Evolutionary conservation across 1,284 basidiomycete genomes (phyloP).

Genomic region (Trichosporon sp.): DNA sequence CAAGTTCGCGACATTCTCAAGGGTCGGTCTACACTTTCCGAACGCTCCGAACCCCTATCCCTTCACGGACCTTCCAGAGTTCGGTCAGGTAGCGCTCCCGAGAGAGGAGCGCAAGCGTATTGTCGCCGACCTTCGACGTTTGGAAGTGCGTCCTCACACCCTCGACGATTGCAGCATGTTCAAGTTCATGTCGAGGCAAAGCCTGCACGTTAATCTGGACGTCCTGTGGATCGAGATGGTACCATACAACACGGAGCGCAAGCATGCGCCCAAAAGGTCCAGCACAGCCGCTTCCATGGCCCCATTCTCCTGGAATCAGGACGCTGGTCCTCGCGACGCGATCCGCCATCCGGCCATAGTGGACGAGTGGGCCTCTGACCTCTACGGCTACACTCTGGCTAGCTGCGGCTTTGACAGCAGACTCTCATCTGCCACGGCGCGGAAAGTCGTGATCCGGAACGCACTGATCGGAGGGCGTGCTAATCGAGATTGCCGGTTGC

Average conservation of each 20-base stretch:
- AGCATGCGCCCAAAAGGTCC: not conserved
- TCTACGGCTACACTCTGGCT: no score
- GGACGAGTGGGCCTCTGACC: no score
- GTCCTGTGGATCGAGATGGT: not conserved
- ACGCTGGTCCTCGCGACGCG: no score
- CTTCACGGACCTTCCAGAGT: not conserved
- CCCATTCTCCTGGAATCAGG: no score
- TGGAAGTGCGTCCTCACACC: not conserved
- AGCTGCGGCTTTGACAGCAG: no score
- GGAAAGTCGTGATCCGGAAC: no score
- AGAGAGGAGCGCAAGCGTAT: not conserved
- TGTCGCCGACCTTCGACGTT: not conserved
- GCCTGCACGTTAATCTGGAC: not conserved
- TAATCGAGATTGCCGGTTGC: no score
- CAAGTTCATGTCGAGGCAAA: not conserved
- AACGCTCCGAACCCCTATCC: not conserved
- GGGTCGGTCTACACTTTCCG: not conserved
- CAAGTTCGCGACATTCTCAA: not conserved
- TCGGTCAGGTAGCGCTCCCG: not conserved
- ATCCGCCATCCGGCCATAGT: no score
- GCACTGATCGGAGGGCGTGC: no score
- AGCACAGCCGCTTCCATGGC: not conserved
- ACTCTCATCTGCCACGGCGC: no score
- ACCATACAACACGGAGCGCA: not conserved
- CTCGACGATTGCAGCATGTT: not conserved